These are phyloP conservation scores for Termitomyces sp. DNA, from an alignment of 768 basidiomycete species.

Conservation along the genomic window DNA sequence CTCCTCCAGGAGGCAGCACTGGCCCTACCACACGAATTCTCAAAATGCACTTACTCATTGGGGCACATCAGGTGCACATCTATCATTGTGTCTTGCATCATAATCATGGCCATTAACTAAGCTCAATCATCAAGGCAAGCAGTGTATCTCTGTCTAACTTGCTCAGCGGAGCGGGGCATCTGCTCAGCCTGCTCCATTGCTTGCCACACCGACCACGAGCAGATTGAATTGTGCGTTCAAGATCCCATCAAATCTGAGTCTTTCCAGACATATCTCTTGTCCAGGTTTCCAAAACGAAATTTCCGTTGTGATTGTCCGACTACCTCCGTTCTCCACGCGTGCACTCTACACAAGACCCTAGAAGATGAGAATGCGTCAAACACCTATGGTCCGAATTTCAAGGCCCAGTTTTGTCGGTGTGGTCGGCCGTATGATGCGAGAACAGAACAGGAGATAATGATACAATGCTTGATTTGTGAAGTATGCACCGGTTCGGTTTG, in stretches of 20 bases:
- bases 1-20: constrained; percentile 47
- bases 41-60: constrained; percentile 56
- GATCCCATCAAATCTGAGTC: not conserved
- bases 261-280: constrained; percentile 3
- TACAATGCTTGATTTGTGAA: constrained; percentile 84
- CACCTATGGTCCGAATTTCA: constrained; percentile 71
- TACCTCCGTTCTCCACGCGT: constrained; percentile 48
- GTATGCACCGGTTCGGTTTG: constrained; percentile 34
- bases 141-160: constrained; percentile 77
- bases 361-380: constrained; percentile 60
- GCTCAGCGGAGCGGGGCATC: constrained; percentile 60
- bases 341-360: constrained; percentile 50
- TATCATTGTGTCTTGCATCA: not conserved
- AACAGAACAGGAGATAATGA: constrained; percentile 79
- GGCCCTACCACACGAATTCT: constrained; percentile 60
- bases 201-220: constrained; percentile 84
- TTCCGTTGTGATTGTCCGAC: constrained; percentile 89
- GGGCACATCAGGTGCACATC: constrained; percentile 44
- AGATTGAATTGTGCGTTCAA: constrained; percentile 60
- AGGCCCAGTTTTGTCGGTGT: constrained; percentile 70
- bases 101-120: constrained; percentile 5
- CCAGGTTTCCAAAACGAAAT: constrained; percentile 71
- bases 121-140: constrained; percentile 48
- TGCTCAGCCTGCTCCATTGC: constrained; percentile 84
- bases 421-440: constrained; percentile 64